A percentile compares a stretch with the other conserved stretches of the same genome.
Conservation (phyloP, 768 basidiomycete species). For the Tubosaeta brunneosetosa region DNA sequence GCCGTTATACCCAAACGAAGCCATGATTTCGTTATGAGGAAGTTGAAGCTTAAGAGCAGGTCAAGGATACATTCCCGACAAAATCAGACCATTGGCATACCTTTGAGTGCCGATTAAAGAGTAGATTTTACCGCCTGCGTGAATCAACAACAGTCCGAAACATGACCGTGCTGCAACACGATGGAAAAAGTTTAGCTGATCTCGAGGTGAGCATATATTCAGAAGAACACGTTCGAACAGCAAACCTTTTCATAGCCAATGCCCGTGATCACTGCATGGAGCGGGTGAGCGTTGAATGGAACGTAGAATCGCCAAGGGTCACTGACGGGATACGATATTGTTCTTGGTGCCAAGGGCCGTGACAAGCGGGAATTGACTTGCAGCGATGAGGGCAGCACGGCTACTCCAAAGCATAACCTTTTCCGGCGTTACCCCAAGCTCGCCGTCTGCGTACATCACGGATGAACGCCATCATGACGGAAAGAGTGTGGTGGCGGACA, state of each 20-base stretch:
- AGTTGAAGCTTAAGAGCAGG: neutral
- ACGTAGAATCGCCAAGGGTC: no score
- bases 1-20: constrained; percentile 36
- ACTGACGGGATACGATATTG: constrained; percentile 39
- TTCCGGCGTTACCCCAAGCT: neutral
- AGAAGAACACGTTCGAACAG: neutral
- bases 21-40: constrained; percentile 8
- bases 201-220: neutral
- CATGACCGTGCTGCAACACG: constrained; percentile 46
- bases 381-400: constrained; percentile 30
- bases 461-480: neutral
- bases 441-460: constrained; percentile 1
- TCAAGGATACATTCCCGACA: neutral
- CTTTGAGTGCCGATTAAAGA: neutral
- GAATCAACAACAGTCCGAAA: constrained; percentile 46
- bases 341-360: constrained; percentile 47
- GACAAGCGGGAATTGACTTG: constrained; percentile 39
- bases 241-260: constrained; percentile 26
- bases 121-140: constrained; percentile 30
- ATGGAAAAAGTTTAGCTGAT: constrained; percentile 41
- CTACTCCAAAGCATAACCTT: constrained; percentile 24
- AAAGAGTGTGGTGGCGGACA: constrained; percentile 13
- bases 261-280: constrained; percentile 25
- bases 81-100: constrained; percentile 1
- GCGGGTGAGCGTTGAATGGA: neutral